A percentile compares a stretch with the other conserved stretches of the same genome.
Evolutionary conservation across 345 rosid genomes (phyloP).

Genomic region (Bruguiera parviflora): DNA sequence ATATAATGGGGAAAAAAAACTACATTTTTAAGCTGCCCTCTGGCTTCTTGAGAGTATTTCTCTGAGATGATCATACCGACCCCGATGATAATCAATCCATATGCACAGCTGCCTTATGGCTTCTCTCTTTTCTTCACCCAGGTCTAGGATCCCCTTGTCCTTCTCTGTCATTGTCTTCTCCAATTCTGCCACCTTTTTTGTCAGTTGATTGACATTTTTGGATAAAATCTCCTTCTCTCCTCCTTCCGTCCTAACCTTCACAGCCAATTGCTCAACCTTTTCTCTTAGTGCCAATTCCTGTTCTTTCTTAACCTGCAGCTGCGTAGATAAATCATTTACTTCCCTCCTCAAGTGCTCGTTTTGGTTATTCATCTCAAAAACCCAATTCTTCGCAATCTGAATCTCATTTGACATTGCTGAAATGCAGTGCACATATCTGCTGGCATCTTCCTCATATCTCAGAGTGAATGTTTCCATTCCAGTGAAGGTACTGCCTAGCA

Average conservation of each 20-base stretch:
- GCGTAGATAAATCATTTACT: conserved; percentile 28
- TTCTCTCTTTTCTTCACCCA: conserved; percentile 84
- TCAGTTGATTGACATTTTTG: conserved; percentile 30
- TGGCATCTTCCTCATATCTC: conserved; percentile 39
- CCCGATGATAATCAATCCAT: conserved; percentile 73
- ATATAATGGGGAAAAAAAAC: background rate
- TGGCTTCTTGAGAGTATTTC: conserved; percentile 38
- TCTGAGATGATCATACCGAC: conserved; percentile 52
- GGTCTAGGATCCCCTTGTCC: conserved; percentile 38
- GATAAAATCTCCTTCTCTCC: conserved; percentile 48
- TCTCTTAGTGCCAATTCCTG: conserved; percentile 33
- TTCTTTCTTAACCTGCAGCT: conserved; percentile 37
- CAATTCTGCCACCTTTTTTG: conserved; percentile 35
- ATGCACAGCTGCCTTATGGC: conserved; percentile 92
- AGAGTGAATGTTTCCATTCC: conserved; percentile 40
- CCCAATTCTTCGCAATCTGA: conserved; percentile 42
- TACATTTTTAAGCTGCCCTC: conserved; percentile 25
- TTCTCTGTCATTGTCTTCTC: conserved; percentile 45
- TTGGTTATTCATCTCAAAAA: conserved; percentile 35
- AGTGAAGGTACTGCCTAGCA: conserved; percentile 30
- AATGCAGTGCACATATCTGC: conserved; percentile 37
- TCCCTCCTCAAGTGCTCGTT: conserved; percentile 38
- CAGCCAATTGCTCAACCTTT: conserved; percentile 45
- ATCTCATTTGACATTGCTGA: conserved; percentile 40
- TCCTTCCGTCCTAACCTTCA: conserved; percentile 41